A percentile compares a stretch with the other conserved stretches of the same genome.
phyloP scores from a whole-genome alignment of 139 green algal genomes.

The Coccomyxa sp. region DNA sequence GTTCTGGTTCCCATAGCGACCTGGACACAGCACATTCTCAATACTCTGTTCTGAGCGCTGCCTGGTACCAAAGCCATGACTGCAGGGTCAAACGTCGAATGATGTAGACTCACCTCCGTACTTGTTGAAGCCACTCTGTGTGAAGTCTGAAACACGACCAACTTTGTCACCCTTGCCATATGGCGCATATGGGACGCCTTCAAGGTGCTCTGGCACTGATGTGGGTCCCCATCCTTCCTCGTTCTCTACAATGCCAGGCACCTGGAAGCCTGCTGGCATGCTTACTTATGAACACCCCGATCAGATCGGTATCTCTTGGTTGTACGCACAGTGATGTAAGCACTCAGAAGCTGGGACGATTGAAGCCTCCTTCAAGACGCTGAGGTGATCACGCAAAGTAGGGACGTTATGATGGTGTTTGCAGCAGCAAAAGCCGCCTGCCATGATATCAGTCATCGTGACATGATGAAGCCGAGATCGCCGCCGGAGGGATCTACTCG shows the following conservation, averaged over 20 bases:
- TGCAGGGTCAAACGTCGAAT: neutral
- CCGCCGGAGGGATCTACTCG: too few species aligned
- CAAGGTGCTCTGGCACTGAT: constrained; percentile 74
- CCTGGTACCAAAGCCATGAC: neutral
- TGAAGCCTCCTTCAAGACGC: too few species aligned
- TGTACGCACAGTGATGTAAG: too few species aligned
- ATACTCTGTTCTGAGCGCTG: neutral
- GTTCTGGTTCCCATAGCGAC: constrained; percentile 30
- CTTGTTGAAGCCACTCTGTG: constrained; percentile 19
- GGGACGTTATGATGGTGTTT: too few species aligned
- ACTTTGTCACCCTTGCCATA: constrained; percentile 92
- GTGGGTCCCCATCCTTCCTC: constrained; percentile 83
- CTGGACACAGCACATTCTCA: constrained; percentile 11
- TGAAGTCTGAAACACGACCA: constrained; percentile 64
- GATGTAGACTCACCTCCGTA: constrained; percentile 11
- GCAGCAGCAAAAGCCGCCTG: too few species aligned
- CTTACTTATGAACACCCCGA: too few species aligned
- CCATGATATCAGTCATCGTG: too few species aligned
- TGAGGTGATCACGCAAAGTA: too few species aligned
- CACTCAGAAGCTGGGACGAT: too few species aligned
- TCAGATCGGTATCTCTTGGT: too few species aligned
- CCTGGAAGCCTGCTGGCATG: constrained; percentile 36
- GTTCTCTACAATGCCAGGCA: constrained; percentile 82
- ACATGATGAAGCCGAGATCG: too few species aligned
- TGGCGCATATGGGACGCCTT: constrained; percentile 92